These are phyloP conservation scores for Eruca vesicaria DNA, from an alignment of 441 rosid genomes.

Conservation along the genomic window DNA sequence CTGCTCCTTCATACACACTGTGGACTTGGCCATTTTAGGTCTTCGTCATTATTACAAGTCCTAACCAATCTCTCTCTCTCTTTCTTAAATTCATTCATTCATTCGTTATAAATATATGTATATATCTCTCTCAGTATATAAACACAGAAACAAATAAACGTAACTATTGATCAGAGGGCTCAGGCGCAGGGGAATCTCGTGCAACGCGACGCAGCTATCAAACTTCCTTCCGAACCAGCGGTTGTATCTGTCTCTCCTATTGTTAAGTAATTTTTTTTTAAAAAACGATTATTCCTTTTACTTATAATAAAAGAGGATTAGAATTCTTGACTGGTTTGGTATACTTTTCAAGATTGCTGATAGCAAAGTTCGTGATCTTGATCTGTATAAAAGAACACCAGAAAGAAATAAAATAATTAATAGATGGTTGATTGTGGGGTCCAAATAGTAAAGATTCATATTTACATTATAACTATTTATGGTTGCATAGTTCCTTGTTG, in stretches of 20 bases:
- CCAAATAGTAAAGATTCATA: slow-evolving; percentile 10
- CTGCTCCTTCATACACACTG: slow-evolving; percentile 5
- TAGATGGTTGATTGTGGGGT: slow-evolving; percentile 16
- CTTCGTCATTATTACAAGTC: slow-evolving; percentile 10
- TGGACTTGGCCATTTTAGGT: neutral
- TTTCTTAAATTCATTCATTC: neutral
- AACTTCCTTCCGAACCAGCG: slow-evolving; percentile 21
- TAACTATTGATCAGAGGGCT: slow-evolving; percentile 21
- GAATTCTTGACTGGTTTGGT: slow-evolving; percentile 14
- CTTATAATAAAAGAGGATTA: neutral
- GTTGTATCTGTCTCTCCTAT: slow-evolving; percentile 15
- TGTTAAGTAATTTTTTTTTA: slow-evolving; percentile 11
- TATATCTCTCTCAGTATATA: neutral
- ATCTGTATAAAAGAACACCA: neutral
- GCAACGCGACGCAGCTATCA: slow-evolving; percentile 39
- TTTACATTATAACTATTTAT: neutral
- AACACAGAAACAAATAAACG: neutral
- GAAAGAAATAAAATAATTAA: neutral
- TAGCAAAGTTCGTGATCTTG: slow-evolving; percentile 11
- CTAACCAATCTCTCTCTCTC: slow-evolving; percentile 9
- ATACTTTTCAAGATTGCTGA: neutral
- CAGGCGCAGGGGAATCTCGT: slow-evolving; percentile 47
- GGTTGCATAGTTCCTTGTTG: neutral
- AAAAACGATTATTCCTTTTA: neutral
- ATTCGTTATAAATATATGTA: neutral